Base-by-base conservation (phyloP, 2,329 filamentous ascomycete genomes). In the Colletotrichum brevisporum region DNA sequence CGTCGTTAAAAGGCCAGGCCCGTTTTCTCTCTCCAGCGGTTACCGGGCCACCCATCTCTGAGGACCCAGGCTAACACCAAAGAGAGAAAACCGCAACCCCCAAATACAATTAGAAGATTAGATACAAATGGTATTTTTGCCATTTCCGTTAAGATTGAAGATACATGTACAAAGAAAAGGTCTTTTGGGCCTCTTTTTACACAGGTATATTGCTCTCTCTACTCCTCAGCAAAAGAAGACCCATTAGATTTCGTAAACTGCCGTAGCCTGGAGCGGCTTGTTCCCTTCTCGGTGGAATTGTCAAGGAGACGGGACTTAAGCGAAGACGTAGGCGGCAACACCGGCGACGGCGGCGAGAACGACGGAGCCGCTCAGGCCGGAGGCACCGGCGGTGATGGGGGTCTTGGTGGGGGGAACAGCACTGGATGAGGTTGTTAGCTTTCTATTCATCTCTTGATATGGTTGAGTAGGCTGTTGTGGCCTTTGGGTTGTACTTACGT, bases 261-360 rank as follows among this genome's bases (percentile, higher is more conserved):
- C 79, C 80, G 76, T 78, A 76, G 76, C 81, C 81, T 76, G 78
- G 76, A 51, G 78, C 58, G 79, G 80, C 81, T 78, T 79, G 21
- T 9, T 31, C 27, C 76, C 76, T 79, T 78, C 21, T 74, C 70
- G 9, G 27, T 31, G 76, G 74, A 74, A 74, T 76, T 74, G 76
- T 67, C 67, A 63, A 18, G 9, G 31, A 47, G 78, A 74, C 74
- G 74, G 70, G 56, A 78, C 77, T 86, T 89, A 89, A 78, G 84
- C 84, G 76, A 90, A 79, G 81, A 85, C 75, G 76, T 87, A 79
- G 77, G 86, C 87, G 71, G 81, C 83, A 64, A 86, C 77, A 81
- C 86, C 87, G 79, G 84, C 87, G 56, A 81, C 83, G 73, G 83
- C 87, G 78, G 87, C 88, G 76, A 88, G 79, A 76, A 84, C 71